These are phyloP conservation scores for Mucor sp. DNA, from an alignment of 371 early-diverging fungal species.

Conservation along the genomic window DNA sequence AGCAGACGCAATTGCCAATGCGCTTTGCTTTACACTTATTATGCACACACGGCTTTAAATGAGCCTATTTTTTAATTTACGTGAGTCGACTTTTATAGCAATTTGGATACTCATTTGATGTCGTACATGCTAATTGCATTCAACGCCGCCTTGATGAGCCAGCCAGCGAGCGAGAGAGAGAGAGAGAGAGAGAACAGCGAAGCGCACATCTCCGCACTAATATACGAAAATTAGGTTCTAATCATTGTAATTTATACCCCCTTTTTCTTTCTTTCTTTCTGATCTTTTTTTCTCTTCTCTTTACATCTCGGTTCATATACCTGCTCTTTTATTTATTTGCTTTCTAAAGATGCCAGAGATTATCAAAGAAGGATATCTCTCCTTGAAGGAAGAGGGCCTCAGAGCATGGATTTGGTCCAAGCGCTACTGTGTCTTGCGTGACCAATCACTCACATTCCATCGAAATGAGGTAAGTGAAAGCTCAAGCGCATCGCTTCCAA, in stretches of 20 bases:
- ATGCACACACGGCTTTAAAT: not conserved
- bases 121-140: not conserved
- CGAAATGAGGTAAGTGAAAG: conserved; percentile 73
- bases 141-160: not conserved
- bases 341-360: conserved; percentile 39
- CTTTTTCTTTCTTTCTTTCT: not conserved
- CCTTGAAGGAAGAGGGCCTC: conserved; percentile 84
- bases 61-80: not conserved
- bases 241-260: not conserved
- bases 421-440: conserved; percentile 83
- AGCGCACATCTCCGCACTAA: not conserved
- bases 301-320: not conserved
- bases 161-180: not conserved
- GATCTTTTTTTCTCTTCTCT: not conserved
- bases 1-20: too few species aligned
- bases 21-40: not conserved
- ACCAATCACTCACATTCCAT: conserved; percentile 89
- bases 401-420: conserved; percentile 90
- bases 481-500: too few species aligned
- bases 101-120: not conserved
- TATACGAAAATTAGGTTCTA: not conserved
- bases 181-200: too few species aligned
- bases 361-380: conserved; percentile 80
- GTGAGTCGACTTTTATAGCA: not conserved
- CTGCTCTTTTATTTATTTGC: not conserved